Evolutionary conservation across 345 rosid species (phyloP).

Genomic region (Murraya paniculata): DNA sequence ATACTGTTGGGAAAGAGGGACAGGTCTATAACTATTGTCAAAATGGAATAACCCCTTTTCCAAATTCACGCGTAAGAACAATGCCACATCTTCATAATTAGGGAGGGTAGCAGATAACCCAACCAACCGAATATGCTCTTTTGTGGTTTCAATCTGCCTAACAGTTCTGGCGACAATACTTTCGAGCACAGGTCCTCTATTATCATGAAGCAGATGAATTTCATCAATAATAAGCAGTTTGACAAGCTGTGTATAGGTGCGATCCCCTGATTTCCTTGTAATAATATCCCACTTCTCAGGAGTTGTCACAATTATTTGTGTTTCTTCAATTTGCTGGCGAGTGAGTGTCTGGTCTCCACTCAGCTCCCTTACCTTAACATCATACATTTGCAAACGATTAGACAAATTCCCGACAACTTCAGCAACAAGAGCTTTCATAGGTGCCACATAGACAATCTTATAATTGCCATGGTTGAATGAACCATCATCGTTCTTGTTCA

Average conservation of each 20-base stretch:
- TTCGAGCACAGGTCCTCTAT: slow-evolving; percentile 97
- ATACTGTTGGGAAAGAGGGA: slow-evolving; percentile 89
- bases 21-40: slow-evolving; percentile 95
- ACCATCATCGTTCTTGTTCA: slow-evolving; percentile 62
- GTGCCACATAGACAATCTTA: slow-evolving; percentile 97
- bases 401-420: slow-evolving; percentile 94
- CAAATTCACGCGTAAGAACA: slow-evolving; percentile 76
- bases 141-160: slow-evolving; percentile 89
- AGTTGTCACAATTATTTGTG: slow-evolving; percentile 94
- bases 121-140: slow-evolving; percentile 89
- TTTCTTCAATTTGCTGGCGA: slow-evolving; percentile 92
- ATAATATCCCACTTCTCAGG: slow-evolving; percentile 99
- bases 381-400: slow-evolving; percentile 73
- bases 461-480: slow-evolving; percentile 66
- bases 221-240: slow-evolving; percentile 91
- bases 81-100: slow-evolving; percentile 89
- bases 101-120: slow-evolving; percentile 96
- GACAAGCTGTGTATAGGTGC: slow-evolving; percentile 92
- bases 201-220: slow-evolving; percentile 97
- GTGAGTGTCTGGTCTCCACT: slow-evolving; percentile 95
- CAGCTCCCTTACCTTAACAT: slow-evolving; percentile 78
- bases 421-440: slow-evolving; percentile 99
- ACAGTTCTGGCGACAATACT: slow-evolving; percentile 97
- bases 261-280: slow-evolving; percentile 97
- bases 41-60: slow-evolving; percentile 75